Percentiles rank a stretch among this genome's conserved stretches.
Conservation (phyloP, 441 rosid genomes). For the Erysimum pusillum region DNA sequence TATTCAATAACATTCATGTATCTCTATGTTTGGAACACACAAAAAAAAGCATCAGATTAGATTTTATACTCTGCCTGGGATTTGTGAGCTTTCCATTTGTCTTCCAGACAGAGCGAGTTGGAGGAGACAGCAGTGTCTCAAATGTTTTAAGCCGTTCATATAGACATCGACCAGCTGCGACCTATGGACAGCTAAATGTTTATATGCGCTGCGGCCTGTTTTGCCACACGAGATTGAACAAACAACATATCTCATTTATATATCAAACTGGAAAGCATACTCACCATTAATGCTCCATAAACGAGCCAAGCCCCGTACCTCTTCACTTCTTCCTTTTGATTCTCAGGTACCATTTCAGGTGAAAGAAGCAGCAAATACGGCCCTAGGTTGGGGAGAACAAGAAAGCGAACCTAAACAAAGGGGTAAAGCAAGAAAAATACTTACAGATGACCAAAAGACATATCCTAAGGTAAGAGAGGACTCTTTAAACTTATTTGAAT, state of each 20-base stretch:
- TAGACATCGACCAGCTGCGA: constrained; percentile 64
- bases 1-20: neutral
- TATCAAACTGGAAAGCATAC: constrained; percentile 21
- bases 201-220: constrained; percentile 31
- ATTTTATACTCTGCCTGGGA: constrained; percentile 55
- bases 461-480: constrained; percentile 3
- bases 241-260: neutral
- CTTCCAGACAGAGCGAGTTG: constrained; percentile 52
- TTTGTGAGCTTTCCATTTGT: constrained; percentile 48
- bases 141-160: constrained; percentile 59
- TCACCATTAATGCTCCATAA: constrained; percentile 66
- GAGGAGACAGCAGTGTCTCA: constrained; percentile 55
- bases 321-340: constrained; percentile 57
- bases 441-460: constrained; percentile 18
- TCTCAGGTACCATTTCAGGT: constrained; percentile 64
- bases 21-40: neutral
- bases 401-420: constrained; percentile 61
- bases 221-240: constrained; percentile 23
- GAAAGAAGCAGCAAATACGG: constrained; percentile 61
- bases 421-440: constrained; percentile 37
- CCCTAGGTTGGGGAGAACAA: constrained; percentile 69
- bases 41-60: constrained; percentile 19
- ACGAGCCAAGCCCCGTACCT: constrained; percentile 68
- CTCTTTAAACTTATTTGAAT: constrained; percentile 19
- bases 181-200: constrained; percentile 46